These are phyloP conservation scores for Phialemoniopsis sp. DNA, from an alignment of 2,329 filamentous ascomycete genomes.

Conservation along the genomic window DNA sequence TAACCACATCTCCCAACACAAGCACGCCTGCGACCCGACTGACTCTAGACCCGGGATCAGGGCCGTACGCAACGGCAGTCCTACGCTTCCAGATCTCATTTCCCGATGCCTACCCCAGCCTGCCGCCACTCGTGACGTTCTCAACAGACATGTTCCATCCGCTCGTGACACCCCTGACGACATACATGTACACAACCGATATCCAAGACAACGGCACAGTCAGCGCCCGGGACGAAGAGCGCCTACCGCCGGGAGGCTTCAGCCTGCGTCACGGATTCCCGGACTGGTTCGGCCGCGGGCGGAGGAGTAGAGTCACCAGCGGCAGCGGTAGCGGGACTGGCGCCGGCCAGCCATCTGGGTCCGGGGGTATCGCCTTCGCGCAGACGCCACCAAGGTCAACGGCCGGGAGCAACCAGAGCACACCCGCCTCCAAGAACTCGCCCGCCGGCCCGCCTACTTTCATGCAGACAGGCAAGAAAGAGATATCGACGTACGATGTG, in stretches of 20 bases:
- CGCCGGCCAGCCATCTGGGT: not conserved
- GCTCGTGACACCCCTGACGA: constrained; percentile 87
- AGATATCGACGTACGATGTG: constrained; percentile 60
- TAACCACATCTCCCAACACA: constrained; percentile 27
- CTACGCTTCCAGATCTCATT: constrained; percentile 90
- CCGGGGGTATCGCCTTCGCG: not conserved
- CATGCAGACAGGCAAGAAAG: constrained; percentile 31
- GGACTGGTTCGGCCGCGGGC: constrained; percentile 72
- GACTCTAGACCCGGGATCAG: constrained; percentile 36
- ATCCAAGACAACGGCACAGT: constrained; percentile 72
- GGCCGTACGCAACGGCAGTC: constrained; percentile 83
- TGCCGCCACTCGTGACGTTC: constrained; percentile 84
- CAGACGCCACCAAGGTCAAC: constrained; percentile 18
- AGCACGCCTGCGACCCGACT: constrained; percentile 4
- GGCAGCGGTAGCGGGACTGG: constrained; percentile 14
- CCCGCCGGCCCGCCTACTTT: constrained; percentile 26
- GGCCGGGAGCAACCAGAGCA: constrained; percentile 16
- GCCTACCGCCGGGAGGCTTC: constrained; percentile 83
- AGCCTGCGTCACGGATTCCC: constrained; percentile 89
- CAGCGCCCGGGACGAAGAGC: constrained; percentile 77
- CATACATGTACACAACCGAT: constrained; percentile 85
- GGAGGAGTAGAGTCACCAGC: constrained; percentile 38
- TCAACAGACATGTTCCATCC: constrained; percentile 93
- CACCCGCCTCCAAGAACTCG: constrained; percentile 20
- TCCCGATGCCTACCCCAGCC: constrained; percentile 70